These are phyloP conservation scores for Kazachstania viticola DNA, from an alignment of 805 yeast species.

Conservation along the genomic window DNA sequence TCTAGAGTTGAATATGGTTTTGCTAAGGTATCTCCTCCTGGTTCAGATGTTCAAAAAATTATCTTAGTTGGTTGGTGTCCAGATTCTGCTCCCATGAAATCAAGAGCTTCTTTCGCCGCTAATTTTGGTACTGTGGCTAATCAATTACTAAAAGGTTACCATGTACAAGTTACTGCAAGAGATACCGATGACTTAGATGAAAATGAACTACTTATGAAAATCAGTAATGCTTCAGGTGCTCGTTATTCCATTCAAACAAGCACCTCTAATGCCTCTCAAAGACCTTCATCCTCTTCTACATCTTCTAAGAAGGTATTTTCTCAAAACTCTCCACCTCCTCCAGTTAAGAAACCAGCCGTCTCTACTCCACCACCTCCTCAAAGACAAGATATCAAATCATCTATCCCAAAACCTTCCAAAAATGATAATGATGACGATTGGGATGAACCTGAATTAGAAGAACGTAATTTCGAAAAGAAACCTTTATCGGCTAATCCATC, in stretches of 20 bases:
- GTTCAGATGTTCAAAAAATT: constrained; percentile 80
- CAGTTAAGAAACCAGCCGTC: constrained; percentile 7
- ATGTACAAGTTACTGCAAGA: constrained; percentile 94
- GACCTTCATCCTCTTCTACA: constrained; percentile 27
- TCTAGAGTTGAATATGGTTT: constrained; percentile 85
- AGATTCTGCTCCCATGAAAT: constrained; percentile 77
- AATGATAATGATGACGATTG: constrained; percentile 28
- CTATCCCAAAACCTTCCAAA: no score
- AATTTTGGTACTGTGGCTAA: constrained; percentile 65
- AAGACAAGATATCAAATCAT: neutral
- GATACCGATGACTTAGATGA: constrained; percentile 82
- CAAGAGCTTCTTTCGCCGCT: constrained; percentile 63
- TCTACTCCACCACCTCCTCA: constrained; percentile 6
- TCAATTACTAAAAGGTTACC: constrained; percentile 67
- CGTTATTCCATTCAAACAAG: constrained; percentile 60
- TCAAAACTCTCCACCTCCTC: constrained; percentile 13
- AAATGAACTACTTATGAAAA: constrained; percentile 57
- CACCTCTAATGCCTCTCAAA: constrained; percentile 22
- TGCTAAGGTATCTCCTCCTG: constrained; percentile 77
- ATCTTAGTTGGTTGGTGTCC: constrained; percentile 94
- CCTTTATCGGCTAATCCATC: constrained; percentile 34
- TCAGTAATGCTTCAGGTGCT: constrained; percentile 91
- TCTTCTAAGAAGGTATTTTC: constrained; percentile 7
- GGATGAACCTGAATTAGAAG: constrained; percentile 36
- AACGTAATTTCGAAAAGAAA: constrained; percentile 38